A percentile compares a stretch with the other conserved stretches of the same genome.
Evolutionary conservation across 1,139 yeast genomes (phyloP).

Genomic region (Suhomyces terraborum): DNA sequence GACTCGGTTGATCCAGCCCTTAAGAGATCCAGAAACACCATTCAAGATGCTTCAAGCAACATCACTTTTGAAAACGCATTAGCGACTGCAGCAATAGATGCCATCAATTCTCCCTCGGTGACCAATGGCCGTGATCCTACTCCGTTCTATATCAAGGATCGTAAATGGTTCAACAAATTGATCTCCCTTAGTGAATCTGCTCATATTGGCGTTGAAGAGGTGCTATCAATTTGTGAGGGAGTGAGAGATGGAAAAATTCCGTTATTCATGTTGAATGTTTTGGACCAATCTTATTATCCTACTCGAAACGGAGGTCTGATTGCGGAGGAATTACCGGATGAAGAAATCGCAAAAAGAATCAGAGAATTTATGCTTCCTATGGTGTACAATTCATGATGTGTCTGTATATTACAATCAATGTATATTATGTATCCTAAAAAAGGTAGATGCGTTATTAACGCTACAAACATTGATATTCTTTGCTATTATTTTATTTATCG

Average conservation of each 20-base stretch:
- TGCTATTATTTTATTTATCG: too few species aligned
- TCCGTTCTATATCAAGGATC: conserved; percentile 39
- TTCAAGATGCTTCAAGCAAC: conserved; percentile 17
- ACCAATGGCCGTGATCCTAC: conserved; percentile 26
- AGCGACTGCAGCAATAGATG: conserved; percentile 38
- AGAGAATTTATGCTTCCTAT: conserved; percentile 43
- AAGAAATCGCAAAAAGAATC: conserved; percentile 37
- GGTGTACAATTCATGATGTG: conserved; percentile 25
- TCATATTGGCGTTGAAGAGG: conserved; percentile 35
- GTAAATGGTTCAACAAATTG: conserved; percentile 44
- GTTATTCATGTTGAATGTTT: conserved; percentile 40
- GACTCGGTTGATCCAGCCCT: conserved; percentile 36
- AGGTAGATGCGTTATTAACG: neutral
- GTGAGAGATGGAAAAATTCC: conserved; percentile 46
- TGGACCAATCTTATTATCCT: conserved; percentile 38
- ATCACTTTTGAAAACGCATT: conserved; percentile 35
- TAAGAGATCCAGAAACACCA: conserved; percentile 24
- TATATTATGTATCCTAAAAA: neutral
- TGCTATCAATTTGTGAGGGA: conserved; percentile 40
- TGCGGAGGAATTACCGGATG: conserved; percentile 31
- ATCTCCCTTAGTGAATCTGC: conserved; percentile 34
- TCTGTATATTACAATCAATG: neutral
- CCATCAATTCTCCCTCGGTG: conserved; percentile 37
- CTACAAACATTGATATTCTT: too few species aligned
- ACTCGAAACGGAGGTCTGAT: conserved; percentile 23